These are phyloP conservation scores for Entophlyctis luteolus DNA, from an alignment of 192 early-diverging fungal species.

Conservation along the genomic window DNA sequence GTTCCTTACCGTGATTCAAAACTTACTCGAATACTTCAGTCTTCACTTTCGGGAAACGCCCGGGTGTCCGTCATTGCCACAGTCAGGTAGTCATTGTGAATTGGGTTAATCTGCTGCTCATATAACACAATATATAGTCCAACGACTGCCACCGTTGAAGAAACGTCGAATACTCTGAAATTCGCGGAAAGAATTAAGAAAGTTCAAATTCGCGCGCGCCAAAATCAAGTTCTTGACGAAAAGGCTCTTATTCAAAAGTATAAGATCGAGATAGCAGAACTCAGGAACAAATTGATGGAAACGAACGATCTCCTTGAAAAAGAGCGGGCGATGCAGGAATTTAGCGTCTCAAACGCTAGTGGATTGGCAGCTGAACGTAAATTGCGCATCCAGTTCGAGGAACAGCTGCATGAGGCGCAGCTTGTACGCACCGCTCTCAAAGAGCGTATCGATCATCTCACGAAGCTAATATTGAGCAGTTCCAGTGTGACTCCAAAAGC, in stretches of 20 bases:
- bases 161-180: slow-evolving; percentile 88
- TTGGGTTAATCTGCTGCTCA: not conserved
- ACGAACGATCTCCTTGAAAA: slow-evolving; percentile 54
- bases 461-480: slow-evolving; percentile 75
- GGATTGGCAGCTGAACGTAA: not conserved
- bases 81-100: slow-evolving; percentile 37
- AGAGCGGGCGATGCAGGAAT: slow-evolving; percentile 39
- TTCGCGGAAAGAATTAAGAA: slow-evolving; percentile 92
- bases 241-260: slow-evolving; percentile 84
- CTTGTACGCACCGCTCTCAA: slow-evolving; percentile 69
- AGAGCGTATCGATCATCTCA: slow-evolving; percentile 82
- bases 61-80: slow-evolving; percentile 89
- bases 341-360: too few species aligned
- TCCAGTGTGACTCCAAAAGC: slow-evolving; percentile 52
- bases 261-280: slow-evolving; percentile 70
- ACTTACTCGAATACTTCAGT: slow-evolving; percentile 88
- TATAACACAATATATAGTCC: slow-evolving; percentile 48
- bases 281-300: slow-evolving; percentile 57
- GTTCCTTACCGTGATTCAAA: slow-evolving; percentile 98
- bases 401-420: slow-evolving; percentile 41
- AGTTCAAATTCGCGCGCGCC: slow-evolving; percentile 73
- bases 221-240: slow-evolving; percentile 77
- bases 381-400: slow-evolving; percentile 40
- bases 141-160: slow-evolving; percentile 70
- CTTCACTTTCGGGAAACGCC: slow-evolving; percentile 86